Base-by-base conservation (phyloP, 441 rosid species). In the Gossypium schwendimanii region DNA sequence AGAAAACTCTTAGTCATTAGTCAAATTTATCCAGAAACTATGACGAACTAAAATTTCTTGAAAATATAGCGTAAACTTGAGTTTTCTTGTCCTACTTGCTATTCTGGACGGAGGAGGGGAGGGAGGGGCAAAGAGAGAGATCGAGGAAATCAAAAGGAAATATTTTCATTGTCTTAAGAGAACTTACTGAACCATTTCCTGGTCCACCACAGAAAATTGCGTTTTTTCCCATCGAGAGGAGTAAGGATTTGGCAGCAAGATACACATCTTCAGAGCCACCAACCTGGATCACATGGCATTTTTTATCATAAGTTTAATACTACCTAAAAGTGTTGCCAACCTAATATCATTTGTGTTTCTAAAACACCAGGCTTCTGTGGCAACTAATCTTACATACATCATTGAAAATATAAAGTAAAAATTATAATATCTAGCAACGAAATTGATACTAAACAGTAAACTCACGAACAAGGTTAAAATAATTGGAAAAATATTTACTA, bases 171-270 rank as follows among this genome's bases (percentile, higher is more conserved):
- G 21, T 7, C 15, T 72, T 14, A 31, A 44, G 18, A 67, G 68
- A 75, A 79, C 97, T 83, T 88, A 92, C 98, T n/a, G 97, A 85
- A 60, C 98, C 98, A 76, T 86, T 94, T 84, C 97, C 97, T 55
- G 93, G 82, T 84, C 90, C 94, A 67, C 97, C 98, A 79, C 98
- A 94, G 61, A 88, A 91, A 47, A 89, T 86, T 44, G 91, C 36
- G 73, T 79, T 89, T 83, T 79, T 87, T 1, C 97, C 97, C 97
- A 94, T 92, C 8, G 97, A 80, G n/a, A 86, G 84, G 73, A 90
- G 85, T 77, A 92, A 75, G 60, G 88, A 87, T 77, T 78, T 87
- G 36, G 97, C 95, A 39, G 87, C 84, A 63, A 81, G 78, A 84
- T 84, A 91, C 33, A 93, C 97, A 24, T 81, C 86, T 82, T 90